phyloP scores from a whole-genome alignment of 1,284 basidiomycete species.

The Chalciporus sp. region DNA sequence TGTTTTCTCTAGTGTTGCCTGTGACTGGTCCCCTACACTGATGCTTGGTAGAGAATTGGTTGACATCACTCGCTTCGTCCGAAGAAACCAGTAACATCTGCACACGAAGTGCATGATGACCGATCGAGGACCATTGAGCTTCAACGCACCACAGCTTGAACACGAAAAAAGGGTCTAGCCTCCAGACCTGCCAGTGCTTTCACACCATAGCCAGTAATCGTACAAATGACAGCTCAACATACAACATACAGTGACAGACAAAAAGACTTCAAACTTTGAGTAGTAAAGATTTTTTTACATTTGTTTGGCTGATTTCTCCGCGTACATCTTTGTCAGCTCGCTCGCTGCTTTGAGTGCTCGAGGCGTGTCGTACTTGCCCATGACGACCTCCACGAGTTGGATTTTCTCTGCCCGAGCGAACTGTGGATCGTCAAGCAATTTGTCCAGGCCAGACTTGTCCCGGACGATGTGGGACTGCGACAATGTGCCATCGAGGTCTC shows the following conservation, averaged over 20 bases:
- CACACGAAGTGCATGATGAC: too few species aligned
- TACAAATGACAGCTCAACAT: not conserved
- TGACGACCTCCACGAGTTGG: slow-evolving; percentile 80
- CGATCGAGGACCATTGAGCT: too few species aligned
- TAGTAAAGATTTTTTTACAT: slow-evolving; percentile 7
- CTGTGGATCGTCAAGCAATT: slow-evolving; percentile 56
- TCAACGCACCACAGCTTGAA: too few species aligned
- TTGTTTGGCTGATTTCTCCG: slow-evolving; percentile 20
- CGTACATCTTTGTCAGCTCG: slow-evolving; percentile 40
- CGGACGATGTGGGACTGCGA: slow-evolving; percentile 69
- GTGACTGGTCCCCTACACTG: too few species aligned
- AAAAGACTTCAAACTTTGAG: not conserved
- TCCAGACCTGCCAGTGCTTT: too few species aligned
- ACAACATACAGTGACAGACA: not conserved
- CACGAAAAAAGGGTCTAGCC: too few species aligned
- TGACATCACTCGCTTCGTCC: too few species aligned
- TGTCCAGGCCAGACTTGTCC: slow-evolving; percentile 65
- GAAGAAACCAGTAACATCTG: too few species aligned
- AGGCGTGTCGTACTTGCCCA: slow-evolving; percentile 77
- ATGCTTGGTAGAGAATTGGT: too few species aligned
- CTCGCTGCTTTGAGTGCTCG: slow-evolving; percentile 56
- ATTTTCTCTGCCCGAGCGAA: slow-evolving; percentile 67
- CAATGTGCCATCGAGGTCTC: slow-evolving; percentile 53
- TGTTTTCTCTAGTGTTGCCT: too few species aligned
- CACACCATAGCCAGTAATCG: not conserved